phyloP scores from a whole-genome alignment of 163 green algal genomes.

The Chloromonas sp. region DNA sequence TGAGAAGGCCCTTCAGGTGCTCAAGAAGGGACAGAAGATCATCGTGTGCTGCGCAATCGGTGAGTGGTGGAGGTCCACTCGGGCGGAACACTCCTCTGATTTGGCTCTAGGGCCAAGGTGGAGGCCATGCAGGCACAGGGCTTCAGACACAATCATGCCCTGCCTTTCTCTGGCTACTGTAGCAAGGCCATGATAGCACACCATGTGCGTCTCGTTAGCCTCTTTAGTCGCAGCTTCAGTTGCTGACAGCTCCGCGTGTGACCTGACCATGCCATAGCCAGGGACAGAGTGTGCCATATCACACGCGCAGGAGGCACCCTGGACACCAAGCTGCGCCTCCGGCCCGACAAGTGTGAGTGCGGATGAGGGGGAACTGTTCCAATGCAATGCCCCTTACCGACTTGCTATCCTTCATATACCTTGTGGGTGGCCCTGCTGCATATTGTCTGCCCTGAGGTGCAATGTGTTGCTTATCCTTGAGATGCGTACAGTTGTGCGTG shows the following conservation, averaged over 20 bases:
- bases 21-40: slow-evolving; percentile 63
- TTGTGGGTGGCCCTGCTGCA: neutral
- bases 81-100: too few species aligned
- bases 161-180: too few species aligned
- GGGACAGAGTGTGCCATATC: neutral
- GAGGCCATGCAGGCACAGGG: too few species aligned
- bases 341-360: slow-evolving; percentile 10
- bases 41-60: slow-evolving; percentile 68
- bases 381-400: neutral
- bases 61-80: neutral
- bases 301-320: slow-evolving; percentile 51
- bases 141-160: too few species aligned
- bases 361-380: too few species aligned
- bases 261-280: too few species aligned
- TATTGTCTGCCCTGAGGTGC: neutral
- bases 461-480: neutral
- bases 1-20: slow-evolving; percentile 15
- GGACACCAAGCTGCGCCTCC: slow-evolving; percentile 47
- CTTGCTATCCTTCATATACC: neutral
- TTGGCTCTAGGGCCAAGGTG: too few species aligned
- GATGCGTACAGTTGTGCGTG: neutral
- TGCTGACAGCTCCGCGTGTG: too few species aligned
- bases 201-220: too few species aligned
- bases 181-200: too few species aligned
- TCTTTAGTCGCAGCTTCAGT: too few species aligned